Conservation (phyloP, 352 stramenopile genomes). For the Phytophthora tentaculata region DNA sequence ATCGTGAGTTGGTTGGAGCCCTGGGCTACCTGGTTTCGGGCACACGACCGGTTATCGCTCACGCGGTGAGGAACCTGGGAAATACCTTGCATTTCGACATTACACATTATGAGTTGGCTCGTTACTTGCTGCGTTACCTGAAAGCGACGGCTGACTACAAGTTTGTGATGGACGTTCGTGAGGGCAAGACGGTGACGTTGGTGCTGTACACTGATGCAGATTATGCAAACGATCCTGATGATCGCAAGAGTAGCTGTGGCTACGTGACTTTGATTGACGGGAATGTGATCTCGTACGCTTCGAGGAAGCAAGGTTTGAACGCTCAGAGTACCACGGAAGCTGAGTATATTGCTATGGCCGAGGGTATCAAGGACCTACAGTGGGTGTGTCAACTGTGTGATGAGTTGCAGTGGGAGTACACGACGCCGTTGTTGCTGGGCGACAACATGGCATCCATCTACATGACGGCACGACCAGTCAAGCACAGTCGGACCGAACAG, state of each 20-base stretch:
- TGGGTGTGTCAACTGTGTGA: constrained; percentile 24
- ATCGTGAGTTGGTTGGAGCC: constrained; percentile 18
- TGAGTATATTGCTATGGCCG: constrained; percentile 35
- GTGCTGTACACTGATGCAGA: constrained; percentile 27
- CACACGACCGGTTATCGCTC: constrained; percentile 2
- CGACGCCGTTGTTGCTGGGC: background rate
- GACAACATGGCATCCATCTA: constrained; percentile 9
- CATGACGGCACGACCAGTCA: background rate
- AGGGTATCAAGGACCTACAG: constrained; percentile 23
- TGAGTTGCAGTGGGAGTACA: constrained; percentile 7
- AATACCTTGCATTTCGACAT: constrained; percentile 2
- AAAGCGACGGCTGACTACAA: constrained; percentile 8
- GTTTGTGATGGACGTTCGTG: background rate
- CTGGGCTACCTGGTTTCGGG: constrained; percentile 12
- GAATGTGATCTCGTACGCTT: constrained; percentile 26
- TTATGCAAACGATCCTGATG: constrained; percentile 31
- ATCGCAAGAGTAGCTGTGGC: constrained; percentile 32
- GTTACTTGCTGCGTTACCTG: constrained; percentile 7
- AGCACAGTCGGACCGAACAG: background rate
- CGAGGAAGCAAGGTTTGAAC: constrained; percentile 36
- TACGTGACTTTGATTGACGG: constrained; percentile 31
- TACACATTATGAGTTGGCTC: constrained; percentile 6
- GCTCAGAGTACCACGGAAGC: constrained; percentile 35
- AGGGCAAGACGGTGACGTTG: background rate
- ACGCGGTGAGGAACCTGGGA: constrained; percentile 7